A percentile compares a stretch with the other conserved stretches of the same genome.
Conservation (phyloP, 2,329 filamentous ascomycete genomes). For the Colletotrichum camelliae region DNA sequence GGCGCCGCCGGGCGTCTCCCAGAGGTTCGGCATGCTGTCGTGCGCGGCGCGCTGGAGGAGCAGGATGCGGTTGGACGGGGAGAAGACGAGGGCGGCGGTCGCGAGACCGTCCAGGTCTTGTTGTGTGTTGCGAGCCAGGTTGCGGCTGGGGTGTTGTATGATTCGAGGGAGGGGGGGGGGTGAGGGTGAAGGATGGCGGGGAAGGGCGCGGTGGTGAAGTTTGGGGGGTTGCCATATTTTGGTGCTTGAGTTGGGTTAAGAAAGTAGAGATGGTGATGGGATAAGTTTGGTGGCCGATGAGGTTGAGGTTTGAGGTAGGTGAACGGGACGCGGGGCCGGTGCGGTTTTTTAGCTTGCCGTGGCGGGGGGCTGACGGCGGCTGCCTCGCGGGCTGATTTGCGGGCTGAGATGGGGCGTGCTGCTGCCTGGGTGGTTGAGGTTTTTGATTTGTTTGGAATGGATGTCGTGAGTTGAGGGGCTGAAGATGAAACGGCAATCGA, state of each 20-base stretch:
- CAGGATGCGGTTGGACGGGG: slow-evolving; percentile 39
- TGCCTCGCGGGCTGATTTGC: background rate
- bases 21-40: slow-evolving; percentile 49
- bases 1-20: slow-evolving; percentile 57
- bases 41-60: slow-evolving; percentile 50
- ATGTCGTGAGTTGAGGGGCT: background rate
- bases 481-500: background rate
- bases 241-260: accelerated
- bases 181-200: slow-evolving; percentile 20
- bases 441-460: background rate
- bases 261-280: too few relatives aligned
- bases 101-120: slow-evolving; percentile 31
- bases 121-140: slow-evolving; percentile 22
- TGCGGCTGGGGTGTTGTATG: slow-evolving; percentile 21
- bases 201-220: background rate
- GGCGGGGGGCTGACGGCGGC: background rate
- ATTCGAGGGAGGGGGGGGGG: slow-evolving; percentile 19
- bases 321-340: background rate
- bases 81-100: slow-evolving; percentile 39
- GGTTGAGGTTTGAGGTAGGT: background rate
- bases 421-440: background rate
- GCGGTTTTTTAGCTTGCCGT: background rate
- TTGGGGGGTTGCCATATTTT: background rate
- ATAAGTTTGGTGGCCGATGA: background rate
- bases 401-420: background rate